Evolutionary conservation across 2,329 filamentous ascomycete species (phyloP), one percentile per base, ranked within the genome.

Genomic region (Fonsecaea nubica): DNA sequence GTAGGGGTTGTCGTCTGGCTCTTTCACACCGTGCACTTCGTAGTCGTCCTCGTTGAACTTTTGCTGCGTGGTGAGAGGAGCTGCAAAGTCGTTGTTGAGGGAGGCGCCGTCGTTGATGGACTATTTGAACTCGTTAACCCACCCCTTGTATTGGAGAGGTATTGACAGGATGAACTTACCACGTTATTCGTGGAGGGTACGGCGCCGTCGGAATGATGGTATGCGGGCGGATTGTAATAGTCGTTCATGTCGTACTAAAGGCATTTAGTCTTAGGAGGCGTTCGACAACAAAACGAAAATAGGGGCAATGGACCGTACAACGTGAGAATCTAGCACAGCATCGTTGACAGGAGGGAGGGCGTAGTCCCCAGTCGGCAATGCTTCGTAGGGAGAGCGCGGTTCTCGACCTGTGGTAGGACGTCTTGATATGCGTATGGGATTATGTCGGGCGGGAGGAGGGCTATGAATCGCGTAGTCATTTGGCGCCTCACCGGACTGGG

Each of bases 1-100:
- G 45, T 63, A 66, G 15, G 59, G 64, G 54, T 63, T 66, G 13
- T 66, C 58, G 21, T 50, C 13, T 10, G 62, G 8, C 15, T 2
- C 60, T 30, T 62, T 18, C 7, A 15, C 15, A 7, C 9, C 38
- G 18, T 48, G 60, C 5, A 56, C 38, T 42, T 56, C 60, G 33
- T 62, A 62, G 13, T 30, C 33, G 13, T 48, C 40, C 21, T 52
- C 35, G 13, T 25, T 56, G 15, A 30, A 21, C 21, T 55, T 62
- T 18, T 58, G 55, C 12, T n/a, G 55, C 7, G 21, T n/a, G 4
- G n/a, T 58, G 21, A 62, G 33, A 45, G 60, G 50, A 42, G 52
- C 15, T 4, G 12, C 21, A 15, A 38, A 53, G 7, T 54, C 60
- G 35, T 54, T 62, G 25, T 40, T 10, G n/a, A 35, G 35, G 15